Conservation (phyloP, 2,329 filamentous ascomycete species). For the Fusarium marasasianum region DNA sequence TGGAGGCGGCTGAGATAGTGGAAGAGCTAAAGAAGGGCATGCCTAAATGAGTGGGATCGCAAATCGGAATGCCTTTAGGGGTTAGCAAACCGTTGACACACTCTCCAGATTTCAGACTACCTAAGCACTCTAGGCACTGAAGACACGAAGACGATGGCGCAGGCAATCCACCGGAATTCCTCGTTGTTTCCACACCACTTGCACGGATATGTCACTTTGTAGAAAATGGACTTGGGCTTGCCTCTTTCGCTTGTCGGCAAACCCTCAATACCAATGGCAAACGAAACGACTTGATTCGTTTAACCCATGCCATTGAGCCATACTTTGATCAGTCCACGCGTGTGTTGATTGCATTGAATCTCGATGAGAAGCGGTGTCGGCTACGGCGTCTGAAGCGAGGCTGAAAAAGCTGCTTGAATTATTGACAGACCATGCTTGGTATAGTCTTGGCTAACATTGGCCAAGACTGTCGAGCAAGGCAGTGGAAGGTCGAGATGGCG, state of each 20-base stretch:
- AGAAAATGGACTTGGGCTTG: not conserved
- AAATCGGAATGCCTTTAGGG: constrained; percentile 1
- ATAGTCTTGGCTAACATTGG: constrained; percentile 29
- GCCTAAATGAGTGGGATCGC: not conserved
- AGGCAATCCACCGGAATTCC: not conserved
- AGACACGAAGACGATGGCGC: not conserved
- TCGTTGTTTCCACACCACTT: not conserved
- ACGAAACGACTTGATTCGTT: not conserved
- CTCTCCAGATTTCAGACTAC: not conserved
- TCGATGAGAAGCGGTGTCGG: constrained; percentile 18
- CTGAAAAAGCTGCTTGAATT: constrained; percentile 8
- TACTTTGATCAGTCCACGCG: not conserved
- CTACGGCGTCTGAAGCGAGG: constrained; percentile 1
- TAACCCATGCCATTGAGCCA: not conserved
- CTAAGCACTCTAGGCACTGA: not conserved
- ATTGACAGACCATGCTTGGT: not conserved
- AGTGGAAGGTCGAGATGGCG: constrained; percentile 17
- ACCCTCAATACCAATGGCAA: not conserved
- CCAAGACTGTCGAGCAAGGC: constrained; percentile 32
- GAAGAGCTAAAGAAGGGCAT: constrained; percentile 81
- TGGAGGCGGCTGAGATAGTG: constrained; percentile 83
- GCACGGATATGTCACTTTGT: not conserved
- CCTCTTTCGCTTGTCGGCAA: not conserved
- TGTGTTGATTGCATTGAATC: constrained; percentile 9
- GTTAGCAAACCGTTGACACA: not conserved